These are phyloP conservation scores for Ampelomyces quisqualis DNA, from an alignment of 2,329 filamentous ascomycete genomes.

Conservation along the genomic window DNA sequence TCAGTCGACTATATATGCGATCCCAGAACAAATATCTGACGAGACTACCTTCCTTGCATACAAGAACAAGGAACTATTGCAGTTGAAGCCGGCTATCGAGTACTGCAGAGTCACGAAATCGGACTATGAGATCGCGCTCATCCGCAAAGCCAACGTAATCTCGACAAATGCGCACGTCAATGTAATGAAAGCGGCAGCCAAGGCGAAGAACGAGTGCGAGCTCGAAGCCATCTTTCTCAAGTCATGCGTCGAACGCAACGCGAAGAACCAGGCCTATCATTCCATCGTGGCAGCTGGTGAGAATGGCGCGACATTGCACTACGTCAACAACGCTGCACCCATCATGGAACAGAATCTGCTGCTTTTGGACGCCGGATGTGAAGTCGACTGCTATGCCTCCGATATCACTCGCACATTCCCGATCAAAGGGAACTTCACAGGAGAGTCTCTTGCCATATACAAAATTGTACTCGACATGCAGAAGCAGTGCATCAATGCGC, in stretches of 20 bases:
- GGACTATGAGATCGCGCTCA: slow-evolving; percentile 78
- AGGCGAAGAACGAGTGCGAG: slow-evolving; percentile 74
- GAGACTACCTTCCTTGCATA: slow-evolving; percentile 71
- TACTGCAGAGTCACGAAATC: slow-evolving; percentile 79
- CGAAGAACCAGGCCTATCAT: slow-evolving; percentile 82
- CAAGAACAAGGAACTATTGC: slow-evolving; percentile 60
- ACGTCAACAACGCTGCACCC: slow-evolving; percentile 58
- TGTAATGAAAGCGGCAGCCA: slow-evolving; percentile 63
- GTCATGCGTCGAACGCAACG: slow-evolving; percentile 71
- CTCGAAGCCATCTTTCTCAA: slow-evolving; percentile 80
- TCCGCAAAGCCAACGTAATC: slow-evolving; percentile 78
- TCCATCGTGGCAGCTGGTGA: slow-evolving; percentile 80
- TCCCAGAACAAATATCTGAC: slow-evolving; percentile 74
- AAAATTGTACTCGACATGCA: slow-evolving; percentile 87
- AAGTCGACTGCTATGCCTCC: slow-evolving; percentile 52
- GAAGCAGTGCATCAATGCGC: slow-evolving; percentile 68
- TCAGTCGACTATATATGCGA: slow-evolving; percentile 66
- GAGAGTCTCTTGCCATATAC: slow-evolving; percentile 60
- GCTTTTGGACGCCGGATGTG: slow-evolving; percentile 76
- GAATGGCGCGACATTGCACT: slow-evolving; percentile 83
- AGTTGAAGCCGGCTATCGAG: slow-evolving; percentile 69
- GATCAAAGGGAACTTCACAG: slow-evolving; percentile 59
- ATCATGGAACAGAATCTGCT: slow-evolving; percentile 69
- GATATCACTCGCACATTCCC: slow-evolving; percentile 86
- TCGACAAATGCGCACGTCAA: slow-evolving; percentile 74